Percentiles rank a stretch among this genome's conserved stretches.
Conservation (phyloP, 1,284 basidiomycete genomes). For the Blastosporella zonata region DNA sequence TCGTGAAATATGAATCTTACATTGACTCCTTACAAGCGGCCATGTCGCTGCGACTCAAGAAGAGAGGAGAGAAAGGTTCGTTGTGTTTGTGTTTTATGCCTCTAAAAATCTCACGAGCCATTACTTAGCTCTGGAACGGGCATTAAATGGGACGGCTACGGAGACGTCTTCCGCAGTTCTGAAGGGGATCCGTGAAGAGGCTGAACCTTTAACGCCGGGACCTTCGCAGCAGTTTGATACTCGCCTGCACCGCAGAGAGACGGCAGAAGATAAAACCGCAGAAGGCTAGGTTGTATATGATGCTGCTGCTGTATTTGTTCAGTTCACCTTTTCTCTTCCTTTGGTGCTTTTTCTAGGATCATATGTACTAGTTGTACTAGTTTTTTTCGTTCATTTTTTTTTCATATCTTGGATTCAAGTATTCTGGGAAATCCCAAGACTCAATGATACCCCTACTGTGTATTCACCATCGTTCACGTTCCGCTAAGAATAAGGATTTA, state of each 20-base stretch:
- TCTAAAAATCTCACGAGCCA: conserved; percentile 12
- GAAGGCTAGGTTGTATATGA: conserved; percentile 18
- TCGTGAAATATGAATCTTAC: conserved; percentile 96
- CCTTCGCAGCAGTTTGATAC: conserved; percentile 30
- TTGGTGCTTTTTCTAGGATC: conserved; percentile 7
- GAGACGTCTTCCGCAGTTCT: conserved; percentile 34
- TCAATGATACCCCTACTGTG: conserved; percentile 12
- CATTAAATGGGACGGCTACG: conserved; percentile 50
- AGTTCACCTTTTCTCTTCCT: no score
- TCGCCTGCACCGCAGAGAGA: conserved; percentile 44
- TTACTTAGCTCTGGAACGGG: conserved; percentile 64
- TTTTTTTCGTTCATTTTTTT: neutral
- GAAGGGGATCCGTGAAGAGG: conserved; percentile 48
- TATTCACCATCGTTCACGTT: neutral
- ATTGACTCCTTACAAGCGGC: conserved; percentile 82
- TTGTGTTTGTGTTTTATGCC: neutral
- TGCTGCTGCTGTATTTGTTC: conserved; percentile 6
- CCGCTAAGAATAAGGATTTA: conserved; percentile 13
- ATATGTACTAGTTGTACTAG: conserved; percentile 10
- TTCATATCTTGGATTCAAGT: conserved; percentile 12
- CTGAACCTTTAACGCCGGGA: conserved; percentile 46
- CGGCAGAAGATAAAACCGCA: conserved; percentile 32
- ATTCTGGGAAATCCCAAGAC: conserved; percentile 8
- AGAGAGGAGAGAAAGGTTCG: conserved; percentile 75
- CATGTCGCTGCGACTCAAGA: conserved; percentile 79